phyloP scores from a whole-genome alignment of 495 filamentous ascomycete species.

The Tuber melanosporum region DNA sequence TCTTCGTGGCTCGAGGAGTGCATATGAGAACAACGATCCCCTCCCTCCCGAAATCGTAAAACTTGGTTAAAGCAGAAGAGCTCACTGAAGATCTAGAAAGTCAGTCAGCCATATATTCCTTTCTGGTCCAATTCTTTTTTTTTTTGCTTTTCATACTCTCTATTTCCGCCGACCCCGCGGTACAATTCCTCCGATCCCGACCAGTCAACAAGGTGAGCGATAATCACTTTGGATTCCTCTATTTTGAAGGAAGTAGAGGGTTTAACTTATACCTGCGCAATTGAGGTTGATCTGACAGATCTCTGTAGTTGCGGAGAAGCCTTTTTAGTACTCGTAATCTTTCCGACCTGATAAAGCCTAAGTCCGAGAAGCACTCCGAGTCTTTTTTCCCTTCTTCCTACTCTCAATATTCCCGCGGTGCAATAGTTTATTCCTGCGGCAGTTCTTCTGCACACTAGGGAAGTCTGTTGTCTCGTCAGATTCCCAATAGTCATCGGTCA shows the following conservation, averaged over 20 bases:
- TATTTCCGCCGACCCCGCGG: conserved; percentile 5
- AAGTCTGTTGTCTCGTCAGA: not conserved
- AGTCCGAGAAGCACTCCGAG: not conserved
- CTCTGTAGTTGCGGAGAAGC: not conserved
- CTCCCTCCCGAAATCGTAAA: not conserved
- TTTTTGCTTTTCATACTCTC: not conserved
- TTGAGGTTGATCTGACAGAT: conserved; percentile 11
- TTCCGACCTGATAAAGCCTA: not conserved
- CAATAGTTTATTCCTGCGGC: conserved; percentile 10
- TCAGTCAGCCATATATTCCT: not conserved
- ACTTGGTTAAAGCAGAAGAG: not conserved
- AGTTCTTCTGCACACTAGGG: not conserved
- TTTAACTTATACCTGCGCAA: conserved; percentile 14
- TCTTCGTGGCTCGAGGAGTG: not conserved
- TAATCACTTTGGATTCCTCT: not conserved
- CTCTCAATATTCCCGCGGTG: not conserved
- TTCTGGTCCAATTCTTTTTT: not conserved
- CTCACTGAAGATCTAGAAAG: not conserved
- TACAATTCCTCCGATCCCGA: not conserved
- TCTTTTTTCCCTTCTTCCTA: not conserved
- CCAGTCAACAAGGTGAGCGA: not conserved
- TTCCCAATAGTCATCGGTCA: conserved; percentile 5
- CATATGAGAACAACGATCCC: not conserved
- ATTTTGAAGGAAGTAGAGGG: conserved; percentile 19
- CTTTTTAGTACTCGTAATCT: not conserved